These are phyloP conservation scores for Mallotus japonicus DNA, from an alignment of 441 rosid genomes.

Conservation along the genomic window DNA sequence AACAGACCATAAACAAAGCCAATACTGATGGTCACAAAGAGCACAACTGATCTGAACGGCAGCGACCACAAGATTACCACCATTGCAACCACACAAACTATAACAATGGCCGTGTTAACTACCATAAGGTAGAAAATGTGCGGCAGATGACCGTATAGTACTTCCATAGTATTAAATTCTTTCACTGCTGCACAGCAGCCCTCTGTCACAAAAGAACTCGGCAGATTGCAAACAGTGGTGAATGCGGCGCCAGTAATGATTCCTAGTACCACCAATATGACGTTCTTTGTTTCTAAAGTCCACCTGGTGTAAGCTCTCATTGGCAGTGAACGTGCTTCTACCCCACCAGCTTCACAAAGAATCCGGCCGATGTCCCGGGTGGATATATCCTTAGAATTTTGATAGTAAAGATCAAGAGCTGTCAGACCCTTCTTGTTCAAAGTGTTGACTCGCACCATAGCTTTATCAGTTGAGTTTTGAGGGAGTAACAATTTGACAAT, in stretches of 20 bases:
- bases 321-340: background rate
- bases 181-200: background rate
- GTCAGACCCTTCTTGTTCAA: constrained; percentile 16
- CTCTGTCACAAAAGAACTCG: background rate
- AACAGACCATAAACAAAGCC: constrained; percentile 5
- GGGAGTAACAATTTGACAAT: constrained; percentile 19
- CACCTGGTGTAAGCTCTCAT: background rate
- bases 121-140: constrained; percentile 17
- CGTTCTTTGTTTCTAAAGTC: constrained; percentile 19
- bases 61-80: constrained; percentile 7
- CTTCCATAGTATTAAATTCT: background rate
- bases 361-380: constrained; percentile 12
- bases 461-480: background rate
- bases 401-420: constrained; percentile 19
- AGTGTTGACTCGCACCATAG: constrained; percentile 13
- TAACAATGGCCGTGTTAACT: constrained; percentile 6
- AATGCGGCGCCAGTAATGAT: constrained; percentile 11
- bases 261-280: constrained; percentile 15
- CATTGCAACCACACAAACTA: background rate
- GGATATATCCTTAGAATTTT: background rate
- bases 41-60: constrained; percentile 14
- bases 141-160: background rate
- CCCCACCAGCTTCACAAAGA: constrained; percentile 16
- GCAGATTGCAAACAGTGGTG: constrained; percentile 16
- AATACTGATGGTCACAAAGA: background rate